Conservation (phyloP, 805 yeast species). For the Torulaspora microellipsoides region DNA sequence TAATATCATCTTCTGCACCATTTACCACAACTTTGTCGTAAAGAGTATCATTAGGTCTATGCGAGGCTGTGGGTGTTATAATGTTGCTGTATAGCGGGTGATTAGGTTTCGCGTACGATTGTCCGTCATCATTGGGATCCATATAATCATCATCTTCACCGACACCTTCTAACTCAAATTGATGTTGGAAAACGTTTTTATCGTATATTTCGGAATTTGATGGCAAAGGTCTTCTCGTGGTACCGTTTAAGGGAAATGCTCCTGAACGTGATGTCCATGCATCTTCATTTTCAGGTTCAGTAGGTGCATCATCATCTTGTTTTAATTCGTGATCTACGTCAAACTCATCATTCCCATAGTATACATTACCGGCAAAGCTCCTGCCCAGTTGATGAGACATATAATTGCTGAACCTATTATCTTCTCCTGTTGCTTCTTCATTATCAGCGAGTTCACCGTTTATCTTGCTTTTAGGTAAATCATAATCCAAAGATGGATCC, state of each 20-base stretch:
- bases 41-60: conserved; percentile 18
- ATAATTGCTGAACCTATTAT: conserved; percentile 24
- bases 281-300: conserved; percentile 11
- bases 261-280: conserved; percentile 12
- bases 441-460: conserved; percentile 5
- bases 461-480: conserved; percentile 11
- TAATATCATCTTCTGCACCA: conserved; percentile 17
- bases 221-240: conserved; percentile 14
- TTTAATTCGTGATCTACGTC: conserved; percentile 29
- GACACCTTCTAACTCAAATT: conserved; percentile 42
- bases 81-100: conserved; percentile 51
- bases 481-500: conserved; percentile 39
- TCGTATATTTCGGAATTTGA: conserved; percentile 17
- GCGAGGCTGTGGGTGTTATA: conserved; percentile 23
- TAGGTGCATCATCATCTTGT: conserved; percentile 27
- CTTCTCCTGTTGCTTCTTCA: conserved; percentile 14
- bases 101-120: conserved; percentile 57
- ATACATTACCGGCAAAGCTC: conserved; percentile 19
- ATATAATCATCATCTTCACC: conserved; percentile 62
- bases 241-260: conserved; percentile 15
- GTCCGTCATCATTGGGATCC: conserved; percentile 80
- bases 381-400: conserved; percentile 29
- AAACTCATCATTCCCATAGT: conserved; percentile 23
- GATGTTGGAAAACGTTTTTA: conserved; percentile 37
- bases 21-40: conserved; percentile 18